Evolutionary conservation across 371 early-diverging fungal species (phyloP), one percentile per base, ranked within the genome.

Genomic region (Blakeslea trispora): DNA sequence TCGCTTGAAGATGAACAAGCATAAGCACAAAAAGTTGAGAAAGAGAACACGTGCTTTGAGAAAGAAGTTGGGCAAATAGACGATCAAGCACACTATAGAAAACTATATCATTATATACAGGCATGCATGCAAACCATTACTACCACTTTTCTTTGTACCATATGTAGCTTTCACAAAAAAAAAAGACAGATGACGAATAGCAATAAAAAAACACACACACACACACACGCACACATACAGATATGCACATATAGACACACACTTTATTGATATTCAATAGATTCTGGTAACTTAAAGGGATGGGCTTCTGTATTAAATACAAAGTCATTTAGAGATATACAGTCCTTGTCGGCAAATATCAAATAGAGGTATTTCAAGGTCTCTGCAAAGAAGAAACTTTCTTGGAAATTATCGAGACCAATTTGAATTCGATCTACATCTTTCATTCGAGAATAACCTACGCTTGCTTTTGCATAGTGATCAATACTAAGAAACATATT

Each of bases 341-440:
- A 45, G 9, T 70, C 66, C 22, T 71, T 63, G 31, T 84, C 81
- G 19, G 75, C 73, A 70, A 95, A 95, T 22, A 91, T 79, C 52
- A 94, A 71, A 71, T 92, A 95, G 17, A 94, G 75, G 61, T 95
- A 96, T 69, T 96, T 96, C 42, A 96, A 75, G 2, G 95, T 95
- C 61, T 96, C 94, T 0, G 89, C 91, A 59, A 93, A 60, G 58
- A 94, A 90, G 69, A 90, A 93, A 22, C 88, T 72, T 48, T 75
- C 75, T 61, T 69, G 67, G 59, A 82, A 79, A 50, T 81, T 62
- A 44, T 71, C 47, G 32, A 69, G 52, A 7, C 55, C 57, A 8
- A 74, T 68, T 2, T 69, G 55, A 5, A 23, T 31, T 15, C 42
- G 21, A 31, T 74, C 72, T 6, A 89, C 88, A 52, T 85, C 64